Evolutionary conservation across 768 basidiomycete genomes (phyloP), one percentile per base, ranked within the genome.

Genomic region (Rhizopogon salebrosus): DNA sequence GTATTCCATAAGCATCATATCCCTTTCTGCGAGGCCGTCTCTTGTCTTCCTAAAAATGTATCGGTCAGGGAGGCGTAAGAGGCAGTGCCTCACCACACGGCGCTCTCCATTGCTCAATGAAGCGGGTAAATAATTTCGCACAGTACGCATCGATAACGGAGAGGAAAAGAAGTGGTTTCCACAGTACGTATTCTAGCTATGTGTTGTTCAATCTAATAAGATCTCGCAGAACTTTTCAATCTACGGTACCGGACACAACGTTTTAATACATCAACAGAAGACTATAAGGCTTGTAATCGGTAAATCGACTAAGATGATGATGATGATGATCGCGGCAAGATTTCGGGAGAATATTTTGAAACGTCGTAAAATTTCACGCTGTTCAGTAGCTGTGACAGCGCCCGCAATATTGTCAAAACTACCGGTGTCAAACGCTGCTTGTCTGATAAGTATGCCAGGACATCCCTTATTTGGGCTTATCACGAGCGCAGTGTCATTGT

Each of bases 51-150:
- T 20, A 31, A 34, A 34, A 20, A 20, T 22, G 20, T 2, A 16
- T 16, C 45, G 20, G 14, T 22, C 24, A 50, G 41, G 41, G 23
- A 13, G 49, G 49, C 36, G 42, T 42, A 50, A 62, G 50, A 40
- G 53, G 64, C 60, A 66, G 61, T 60, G 54, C 60, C 66, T 68
- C 58, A 57, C 63, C 62, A 55, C 65, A 70, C 49, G 65, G 34
- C 52, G 54, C 22, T 62, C 62, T 46, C 57, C 55, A 37, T 56
- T 66, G 46, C 54, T 64, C 24, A 82, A 86, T 67, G 82, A 79
- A 27, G 74, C 80, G 31, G 31, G 13, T 34, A 34, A 34, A 34
- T 11, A 34, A 34, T 34, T 13, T 11, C 13, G 31, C 31, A 34
- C 10, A 11, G 31, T 11, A 11, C 31, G 31, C 31, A 34, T 13